phyloP scores from a whole-genome alignment of 306 rosid genomes.

The Gastrolobium bilobum region DNA sequence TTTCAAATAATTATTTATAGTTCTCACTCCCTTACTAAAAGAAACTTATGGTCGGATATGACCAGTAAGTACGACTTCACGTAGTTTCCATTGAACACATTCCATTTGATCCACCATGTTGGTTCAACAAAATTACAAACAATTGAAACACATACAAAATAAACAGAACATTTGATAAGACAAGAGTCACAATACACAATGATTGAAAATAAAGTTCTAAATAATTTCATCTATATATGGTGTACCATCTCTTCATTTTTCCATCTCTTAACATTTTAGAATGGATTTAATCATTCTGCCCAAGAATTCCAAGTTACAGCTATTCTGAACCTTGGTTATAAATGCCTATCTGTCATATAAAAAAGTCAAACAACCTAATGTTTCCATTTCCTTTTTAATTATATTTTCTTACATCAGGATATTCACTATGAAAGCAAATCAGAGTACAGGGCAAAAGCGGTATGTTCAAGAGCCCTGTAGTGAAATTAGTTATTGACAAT shows the following conservation, averaged over 20 bases:
- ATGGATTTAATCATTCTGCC: constrained; percentile 28
- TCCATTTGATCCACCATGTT: constrained; percentile 12
- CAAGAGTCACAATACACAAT: background rate
- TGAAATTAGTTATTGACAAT: constrained; percentile 23
- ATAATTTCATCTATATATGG: constrained; percentile 1
- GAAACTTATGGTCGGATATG: constrained; percentile 27
- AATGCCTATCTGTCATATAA: background rate
- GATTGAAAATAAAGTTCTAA: constrained; percentile 26
- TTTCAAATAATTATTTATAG: constrained; percentile 15
- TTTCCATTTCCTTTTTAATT: constrained; percentile 1
- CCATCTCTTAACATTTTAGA: constrained; percentile 2
- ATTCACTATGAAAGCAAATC: constrained; percentile 35
- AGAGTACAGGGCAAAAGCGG: background rate
- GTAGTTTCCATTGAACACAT: constrained; percentile 21
- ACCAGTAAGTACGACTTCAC: background rate
- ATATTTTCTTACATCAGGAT: constrained; percentile 8
- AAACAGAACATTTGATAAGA: constrained; percentile 13
- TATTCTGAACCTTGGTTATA: constrained; percentile 14
- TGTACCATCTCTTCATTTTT: constrained; percentile 8
- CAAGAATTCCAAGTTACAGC: background rate
- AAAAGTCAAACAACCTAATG: constrained; percentile 38
- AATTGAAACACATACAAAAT: constrained; percentile 13
- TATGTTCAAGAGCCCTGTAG: constrained; percentile 37
- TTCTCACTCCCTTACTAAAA: constrained; percentile 1
- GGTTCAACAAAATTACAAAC: constrained; percentile 39